Evolutionary conservation across 2,329 filamentous ascomycete species (phyloP).

Genomic region (Leptographium flavum): DNA sequence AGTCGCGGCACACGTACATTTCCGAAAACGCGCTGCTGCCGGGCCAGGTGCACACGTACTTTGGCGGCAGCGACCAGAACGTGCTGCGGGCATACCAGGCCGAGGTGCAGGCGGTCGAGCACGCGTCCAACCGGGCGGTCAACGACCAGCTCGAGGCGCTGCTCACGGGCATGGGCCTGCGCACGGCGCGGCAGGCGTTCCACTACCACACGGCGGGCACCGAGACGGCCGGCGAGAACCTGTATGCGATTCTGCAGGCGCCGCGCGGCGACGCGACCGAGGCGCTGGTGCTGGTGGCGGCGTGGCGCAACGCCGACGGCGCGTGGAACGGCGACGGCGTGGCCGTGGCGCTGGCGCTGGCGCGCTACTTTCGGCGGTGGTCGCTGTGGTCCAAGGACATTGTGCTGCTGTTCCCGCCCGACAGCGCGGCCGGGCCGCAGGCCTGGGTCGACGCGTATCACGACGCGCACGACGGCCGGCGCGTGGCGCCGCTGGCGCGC

Average conservation of each 20-base stretch:
- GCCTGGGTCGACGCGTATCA: constrained; percentile 98
- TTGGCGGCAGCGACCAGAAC: constrained; percentile 89
- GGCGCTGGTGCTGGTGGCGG: constrained; percentile 81
- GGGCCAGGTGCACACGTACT: constrained; percentile 95
- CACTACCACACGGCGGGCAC: constrained; percentile 66
- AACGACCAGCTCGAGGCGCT: constrained; percentile 64
- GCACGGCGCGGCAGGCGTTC: constrained; percentile 79
- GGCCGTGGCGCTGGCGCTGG: constrained; percentile 70
- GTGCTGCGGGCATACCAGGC: constrained; percentile 81
- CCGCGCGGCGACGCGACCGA: constrained; percentile 93
- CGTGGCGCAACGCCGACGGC: constrained; percentile 71
- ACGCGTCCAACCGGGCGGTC: constrained; percentile 39
- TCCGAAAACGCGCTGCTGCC: constrained; percentile 94
- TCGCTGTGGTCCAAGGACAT: constrained; percentile 99
- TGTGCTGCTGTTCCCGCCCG: constrained; percentile 75
- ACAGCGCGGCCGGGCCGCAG: constrained; percentile 80
- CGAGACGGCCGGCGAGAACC: constrained; percentile 66
- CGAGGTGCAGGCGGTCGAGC: constrained; percentile 52
- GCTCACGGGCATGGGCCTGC: constrained; percentile 65
- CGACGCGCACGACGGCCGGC: constrained; percentile 61
- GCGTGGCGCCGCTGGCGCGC: constrained; percentile 63
- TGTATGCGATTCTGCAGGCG: constrained; percentile 86
- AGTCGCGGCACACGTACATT: constrained; percentile 87
- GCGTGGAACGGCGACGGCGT: constrained; percentile 78
- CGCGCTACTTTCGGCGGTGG: constrained; percentile 94